Evolutionary conservation across 2,329 filamentous ascomycete species (phyloP).

Genomic region (Cordyceps cateniannulata): DNA sequence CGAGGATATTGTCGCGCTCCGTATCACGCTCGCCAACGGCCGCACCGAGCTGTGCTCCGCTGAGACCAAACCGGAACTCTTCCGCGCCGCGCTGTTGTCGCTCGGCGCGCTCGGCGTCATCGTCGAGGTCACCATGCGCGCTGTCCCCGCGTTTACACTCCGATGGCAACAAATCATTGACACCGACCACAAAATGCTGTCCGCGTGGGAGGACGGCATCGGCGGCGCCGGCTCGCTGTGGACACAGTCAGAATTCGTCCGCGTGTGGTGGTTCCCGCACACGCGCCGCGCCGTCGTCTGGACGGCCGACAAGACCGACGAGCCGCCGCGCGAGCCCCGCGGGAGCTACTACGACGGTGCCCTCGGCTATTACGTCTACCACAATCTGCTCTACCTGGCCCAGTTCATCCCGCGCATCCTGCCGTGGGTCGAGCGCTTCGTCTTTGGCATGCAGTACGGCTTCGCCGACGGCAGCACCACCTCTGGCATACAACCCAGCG

Average conservation of each 20-base stretch:
- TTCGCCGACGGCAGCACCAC: constrained; percentile 65
- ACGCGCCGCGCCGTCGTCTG: constrained; percentile 82
- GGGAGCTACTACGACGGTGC: constrained; percentile 73
- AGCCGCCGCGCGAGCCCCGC: constrained; percentile 51
- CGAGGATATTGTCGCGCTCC: constrained; percentile 66
- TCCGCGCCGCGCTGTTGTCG: constrained; percentile 79
- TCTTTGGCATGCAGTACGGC: constrained; percentile 96
- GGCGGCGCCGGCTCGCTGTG: constrained; percentile 53
- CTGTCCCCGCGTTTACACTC: constrained; percentile 75
- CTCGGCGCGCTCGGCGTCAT: constrained; percentile 89
- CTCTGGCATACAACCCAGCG: constrained; percentile 72
- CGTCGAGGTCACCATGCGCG: constrained; percentile 78
- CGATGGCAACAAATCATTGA: constrained; percentile 79
- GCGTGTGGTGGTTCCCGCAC: constrained; percentile 98
- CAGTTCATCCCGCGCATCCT: constrained; percentile 73
- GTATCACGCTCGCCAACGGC: constrained; percentile 77
- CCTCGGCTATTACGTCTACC: constrained; percentile 84
- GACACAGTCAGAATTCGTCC: constrained; percentile 79
- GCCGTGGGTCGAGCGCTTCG: constrained; percentile 90
- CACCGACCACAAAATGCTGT: constrained; percentile 60
- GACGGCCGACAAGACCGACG: constrained; percentile 73
- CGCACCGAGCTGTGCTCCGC: constrained; percentile 64
- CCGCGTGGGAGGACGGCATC: constrained; percentile 52
- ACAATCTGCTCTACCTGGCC: constrained; percentile 77
- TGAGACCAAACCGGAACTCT: constrained; percentile 67